Base-by-base conservation (phyloP, 2,329 filamentous ascomycete genomes). In the Hypocreales sp. region DNA sequence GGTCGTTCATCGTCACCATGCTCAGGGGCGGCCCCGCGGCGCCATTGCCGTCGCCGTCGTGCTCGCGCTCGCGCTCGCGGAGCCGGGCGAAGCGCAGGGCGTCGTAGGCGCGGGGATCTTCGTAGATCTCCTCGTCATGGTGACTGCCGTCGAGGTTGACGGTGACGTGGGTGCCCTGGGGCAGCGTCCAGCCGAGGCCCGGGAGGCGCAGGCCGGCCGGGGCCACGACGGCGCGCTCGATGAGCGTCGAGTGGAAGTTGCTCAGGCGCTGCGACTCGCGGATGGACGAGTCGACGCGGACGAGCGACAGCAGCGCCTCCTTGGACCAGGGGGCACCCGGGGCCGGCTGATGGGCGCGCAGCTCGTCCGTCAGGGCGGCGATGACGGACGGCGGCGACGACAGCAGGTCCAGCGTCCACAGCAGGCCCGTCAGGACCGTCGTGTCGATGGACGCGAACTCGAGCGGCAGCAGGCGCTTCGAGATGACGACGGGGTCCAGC, bases 391-490 rank as follows among this genome's bases (percentile, higher is more conserved):
- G 38, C 36, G 24, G 42, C 0, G 58, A 48, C 1, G 52, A 42
- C 20, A 65, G 40, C 5, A 68, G 38, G 31, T 68, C 62, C 6
- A 67, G 38, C 26, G 65, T 38, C 18, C 56, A 46, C 18, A 55
- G 56, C 21, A 60, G 57, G 3, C 58, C 55, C 0, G 66, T 68
- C 8, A 69, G 37, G 5, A 61, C 56, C 0, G 67, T 69, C 1
- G 67, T 72, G 44, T 72, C 66, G 15, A 71, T 68, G 13, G 65
- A 60, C 3, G 66, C 67, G 33, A 72, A 71, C 39, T 71, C 61
- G 20, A 73, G 48, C 1, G 66, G 62, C 21, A 73, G 46, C 5
- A 72, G 44, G 10, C 62, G 54, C 34, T 61, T 57, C 2, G 64
- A 61, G 12, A 73, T 57, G 23, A 55, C 53, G 3, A 49, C 39